Base-by-base conservation (phyloP, 129 eudicot genomes). In the Lactuca sativa region DNA sequence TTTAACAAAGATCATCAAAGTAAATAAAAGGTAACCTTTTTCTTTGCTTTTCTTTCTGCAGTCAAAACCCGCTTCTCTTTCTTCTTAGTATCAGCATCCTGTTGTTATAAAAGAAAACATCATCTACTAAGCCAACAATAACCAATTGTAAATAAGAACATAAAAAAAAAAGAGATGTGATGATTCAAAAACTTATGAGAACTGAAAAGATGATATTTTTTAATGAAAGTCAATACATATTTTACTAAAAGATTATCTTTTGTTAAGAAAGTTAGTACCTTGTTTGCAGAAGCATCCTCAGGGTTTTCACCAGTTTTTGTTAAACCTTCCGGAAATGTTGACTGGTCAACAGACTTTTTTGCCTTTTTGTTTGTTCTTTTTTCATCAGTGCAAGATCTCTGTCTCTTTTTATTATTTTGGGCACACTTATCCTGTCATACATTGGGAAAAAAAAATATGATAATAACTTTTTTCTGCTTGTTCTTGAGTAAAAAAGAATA, bases 351-450 rank as follows among this genome's bases (percentile, higher is more conserved):
- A n/a, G 73, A n/a, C 65, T 59, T 65, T 55, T 67, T 75, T 11
- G 38, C 53, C 93, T 84, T 92, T 77, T 81, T 82, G 83, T 77
- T 88, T 54, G 51, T 84, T 61, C 49, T 80, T 57, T 68, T 73
- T 60, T 82, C 87, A 79, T 78, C 38, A 55, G 75, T 53, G 55
- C 34, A 41, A 62, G 74, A 54, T 52, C 62, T 80, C 43, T 40
- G 78, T 79, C 79, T 88, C 80, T 77, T 83, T 82, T 62, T 86
- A 67, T 59, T 84, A 70, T 62, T 78, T 60, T 10, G 44, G 36
- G 62, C 71, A 59, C 56, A 36, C 1, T 30, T 76, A 13, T 69
- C 91, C 97, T 91, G 86, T 69, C 44, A 82, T 68, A 52, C 65
- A 61, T 12, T 9, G 12, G 11, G 16, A 69, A 47, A 47, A 21